These are phyloP conservation scores for Podospora appendiculata DNA, from an alignment of 495 filamentous ascomycete species.

Conservation along the genomic window DNA sequence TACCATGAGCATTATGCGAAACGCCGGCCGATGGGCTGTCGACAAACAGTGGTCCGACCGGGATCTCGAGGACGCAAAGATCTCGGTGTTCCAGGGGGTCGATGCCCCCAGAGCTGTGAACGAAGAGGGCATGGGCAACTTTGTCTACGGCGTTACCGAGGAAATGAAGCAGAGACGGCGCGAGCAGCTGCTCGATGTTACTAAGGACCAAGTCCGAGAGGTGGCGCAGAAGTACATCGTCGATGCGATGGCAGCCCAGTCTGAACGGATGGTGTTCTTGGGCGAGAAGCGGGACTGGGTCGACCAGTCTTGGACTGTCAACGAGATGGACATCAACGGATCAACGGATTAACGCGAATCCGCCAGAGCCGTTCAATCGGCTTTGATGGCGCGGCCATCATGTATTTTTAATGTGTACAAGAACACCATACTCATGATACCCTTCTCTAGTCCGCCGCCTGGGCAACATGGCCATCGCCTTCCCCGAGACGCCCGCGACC, in stretches of 20 bases:
- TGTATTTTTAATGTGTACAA: slow-evolving; percentile 13
- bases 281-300: slow-evolving; percentile 82
- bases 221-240: slow-evolving; percentile 79
- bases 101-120: slow-evolving; percentile 87
- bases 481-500: background rate
- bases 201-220: slow-evolving; percentile 66
- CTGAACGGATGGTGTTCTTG: slow-evolving; percentile 59
- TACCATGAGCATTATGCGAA: slow-evolving; percentile 74
- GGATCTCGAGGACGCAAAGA: slow-evolving; percentile 92
- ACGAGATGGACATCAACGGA: slow-evolving; percentile 43
- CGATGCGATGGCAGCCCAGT: slow-evolving; percentile 47
- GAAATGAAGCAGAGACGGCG: slow-evolving; percentile 85
- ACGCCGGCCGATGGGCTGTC: slow-evolving; percentile 75
- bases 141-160: slow-evolving; percentile 75
- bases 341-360: slow-evolving; percentile 13
- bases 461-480: background rate
- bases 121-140: slow-evolving; percentile 76
- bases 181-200: slow-evolving; percentile 83
- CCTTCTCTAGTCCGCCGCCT: slow-evolving; percentile 23
- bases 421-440: slow-evolving; percentile 29
- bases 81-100: slow-evolving; percentile 91
- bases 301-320: slow-evolving; percentile 42
- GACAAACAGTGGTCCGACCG: slow-evolving; percentile 77
- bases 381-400: background rate
- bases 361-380: background rate